A percentile compares a stretch with the other conserved stretches of the same genome.
Evolutionary conservation across 805 yeast species (phyloP).

Genomic region (Zygosaccharomyces siamensis): DNA sequence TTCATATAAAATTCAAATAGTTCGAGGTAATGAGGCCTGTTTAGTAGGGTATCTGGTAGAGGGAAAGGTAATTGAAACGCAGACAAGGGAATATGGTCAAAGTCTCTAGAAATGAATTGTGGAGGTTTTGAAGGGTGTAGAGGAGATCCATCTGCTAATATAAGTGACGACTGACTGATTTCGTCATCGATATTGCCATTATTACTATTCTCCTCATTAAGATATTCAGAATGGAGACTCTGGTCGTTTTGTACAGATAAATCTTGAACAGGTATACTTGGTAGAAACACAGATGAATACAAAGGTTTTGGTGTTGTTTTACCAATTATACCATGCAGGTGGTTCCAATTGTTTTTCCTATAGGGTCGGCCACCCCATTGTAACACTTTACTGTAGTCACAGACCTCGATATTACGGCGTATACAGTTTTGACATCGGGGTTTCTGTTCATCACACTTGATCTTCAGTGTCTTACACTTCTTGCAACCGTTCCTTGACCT

Average conservation of each 20-base stretch:
- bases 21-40: conserved; percentile 56
- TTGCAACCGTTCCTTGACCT: conserved; percentile 59
- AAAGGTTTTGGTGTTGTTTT: background rate
- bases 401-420: conserved; percentile 38
- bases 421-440: conserved; percentile 59
- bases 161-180: background rate
- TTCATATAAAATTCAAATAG: conserved; percentile 59
- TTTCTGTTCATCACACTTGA: conserved; percentile 65
- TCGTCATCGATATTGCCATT: background rate
- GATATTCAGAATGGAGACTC: background rate
- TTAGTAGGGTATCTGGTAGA: conserved; percentile 54
- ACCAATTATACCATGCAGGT: background rate
- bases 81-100: conserved; percentile 24
- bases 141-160: background rate
- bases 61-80: conserved; percentile 37
- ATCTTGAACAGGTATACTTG: background rate
- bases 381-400: conserved; percentile 61
- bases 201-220: background rate
- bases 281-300: background rate
- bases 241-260: background rate
- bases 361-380: conserved; percentile 72
- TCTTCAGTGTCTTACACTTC: conserved; percentile 54
- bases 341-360: conserved; percentile 35
- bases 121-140: background rate
- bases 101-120: background rate